Evolutionary conservation across 2,329 filamentous ascomycete species (phyloP), one percentile per base, ranked within the genome.

Genomic region (Trichophyton simii): DNA sequence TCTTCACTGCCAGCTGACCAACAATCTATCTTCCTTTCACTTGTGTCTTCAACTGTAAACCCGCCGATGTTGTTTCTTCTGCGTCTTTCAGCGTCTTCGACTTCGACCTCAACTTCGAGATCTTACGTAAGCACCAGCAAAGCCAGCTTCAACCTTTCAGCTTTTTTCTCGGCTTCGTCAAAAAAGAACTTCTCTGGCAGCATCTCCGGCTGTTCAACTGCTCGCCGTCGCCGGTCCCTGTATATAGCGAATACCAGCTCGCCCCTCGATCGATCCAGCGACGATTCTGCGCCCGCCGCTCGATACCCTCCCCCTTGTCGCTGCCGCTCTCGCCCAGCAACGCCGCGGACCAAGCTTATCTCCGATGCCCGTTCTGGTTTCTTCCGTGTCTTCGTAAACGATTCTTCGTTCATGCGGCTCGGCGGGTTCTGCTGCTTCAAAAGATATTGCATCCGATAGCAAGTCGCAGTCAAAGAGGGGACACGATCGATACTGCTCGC

Each of bases 371-470:
- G 48, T 18, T 42, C 28, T 34, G 34, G 11, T 46, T 54, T 55
- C 61, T 60, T 60, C 15, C 9, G 34, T 38, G 34, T 38, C 28
- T 55, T 54, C 48, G 13, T 55, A 22, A n/a, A 48, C n/a, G 13
- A 13, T 18, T 28, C 46, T 55, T 36, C 50, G 31, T 55, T 18
- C 50, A 55, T 55, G 66, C 62, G 60, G 60, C 63, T 65, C 58
- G 59, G 58, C 42, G 58, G 62, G 59, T 67, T 65, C 58, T 68
- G 67, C 60, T 67, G 63, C 55, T 67, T 62, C 62, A 52, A 66
- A 59, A 66, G 66, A 63, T 68, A 66, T 58, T 64, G 61, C 38
- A 60, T 64, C n/a, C 64, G 66, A 61, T 67, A 68, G 57, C 54
- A 61, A 54, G 28, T 44, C 41, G 15, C 41, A 44, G 41, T 7